Evolutionary conservation across 176 grass and related monocot species (phyloP).

Genomic region (Dendrocalamus sinicus): DNA sequence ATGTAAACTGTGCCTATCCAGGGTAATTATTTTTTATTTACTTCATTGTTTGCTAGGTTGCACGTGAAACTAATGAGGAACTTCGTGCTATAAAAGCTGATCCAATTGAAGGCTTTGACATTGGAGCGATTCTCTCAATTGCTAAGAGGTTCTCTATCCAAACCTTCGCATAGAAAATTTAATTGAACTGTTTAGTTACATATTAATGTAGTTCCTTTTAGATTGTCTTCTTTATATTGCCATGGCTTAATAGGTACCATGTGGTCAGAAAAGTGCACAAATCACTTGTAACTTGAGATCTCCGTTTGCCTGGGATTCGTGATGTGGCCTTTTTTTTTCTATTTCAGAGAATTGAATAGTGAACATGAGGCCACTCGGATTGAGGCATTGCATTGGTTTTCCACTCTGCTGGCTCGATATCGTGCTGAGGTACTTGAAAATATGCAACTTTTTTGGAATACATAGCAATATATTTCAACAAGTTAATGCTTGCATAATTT

Average conservation of each 20-base stretch:
- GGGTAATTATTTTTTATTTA: neutral
- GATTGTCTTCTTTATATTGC: neutral
- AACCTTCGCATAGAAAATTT: neutral
- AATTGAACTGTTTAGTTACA: slow-evolving; percentile 10
- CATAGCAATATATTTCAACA: neutral
- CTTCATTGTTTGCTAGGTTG: slow-evolving; percentile 81
- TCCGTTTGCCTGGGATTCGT: neutral
- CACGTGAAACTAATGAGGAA: slow-evolving; percentile 97
- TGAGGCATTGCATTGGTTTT: slow-evolving; percentile 92
- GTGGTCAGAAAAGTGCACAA: neutral
- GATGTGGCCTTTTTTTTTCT: slow-evolving; percentile 4
- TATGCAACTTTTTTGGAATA: slow-evolving; percentile 4
- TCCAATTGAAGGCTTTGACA: slow-evolving; percentile 92
- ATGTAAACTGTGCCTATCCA: slow-evolving; percentile 22
- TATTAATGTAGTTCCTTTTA: neutral
- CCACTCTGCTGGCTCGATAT: slow-evolving; percentile 66
- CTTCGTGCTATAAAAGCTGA: slow-evolving; percentile 88
- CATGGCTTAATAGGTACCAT: slow-evolving; percentile 11
- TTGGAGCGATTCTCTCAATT: slow-evolving; percentile 80
- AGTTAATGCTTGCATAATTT: slow-evolving; percentile 24
- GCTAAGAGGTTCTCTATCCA: slow-evolving; percentile 72
- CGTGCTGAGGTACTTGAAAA: slow-evolving; percentile 73
- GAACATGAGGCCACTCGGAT: slow-evolving; percentile 89
- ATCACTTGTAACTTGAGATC: slow-evolving; percentile 24
- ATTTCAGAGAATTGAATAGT: slow-evolving; percentile 89